Evolutionary conservation across 2,329 filamentous ascomycete species (phyloP), one percentile per base, ranked within the genome.

Genomic region (Ophiocordyceps camponoti-floridani): DNA sequence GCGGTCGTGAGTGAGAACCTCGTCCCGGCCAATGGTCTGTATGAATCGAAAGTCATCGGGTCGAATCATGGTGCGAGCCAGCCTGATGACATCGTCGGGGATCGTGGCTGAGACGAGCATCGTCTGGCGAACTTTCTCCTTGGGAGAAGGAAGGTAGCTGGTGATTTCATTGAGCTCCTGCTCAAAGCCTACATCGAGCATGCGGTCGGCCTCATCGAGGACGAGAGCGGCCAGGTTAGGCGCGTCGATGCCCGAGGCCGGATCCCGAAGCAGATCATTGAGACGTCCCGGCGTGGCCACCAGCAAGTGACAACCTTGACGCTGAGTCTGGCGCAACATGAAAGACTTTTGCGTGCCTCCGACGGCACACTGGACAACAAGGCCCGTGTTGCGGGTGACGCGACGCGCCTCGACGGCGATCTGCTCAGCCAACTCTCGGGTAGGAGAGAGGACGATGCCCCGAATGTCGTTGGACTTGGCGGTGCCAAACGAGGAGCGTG

Each of bases 91-190:
- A 49, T 87, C 77, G 47, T 73, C 72, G 41, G 89, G 86, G 30
- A 98, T 83, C 11, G 91, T 98, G 41, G 91, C 91, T 13, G 89
- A 96, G 61, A 94, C 95, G 62, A 98, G 80, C 54, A 98, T 77
- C 7, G 88, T 95, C 62, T 98, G 91, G 43, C 89, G 79, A 45
- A 82, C 71, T 48, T 80, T 75, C 44, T 78, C 62, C 0, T 59
- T 53, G 7, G 73, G 71, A 42, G 72, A 64, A 3, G 89, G 89
- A 10, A 95, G 70, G 40, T 63, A 56, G 0, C 57, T 47, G 46
- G 77, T 63, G 45, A 89, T 84, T 1, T 73, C 60, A 43, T 69
- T 62, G 43, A 89, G 71, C 46, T 79, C 79, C 33, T 68, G 67
- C 46, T 79, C 69, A 55, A 89, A 89, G 2, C 84, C 91, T 70